Evolutionary conservation across 768 basidiomycete genomes (phyloP), one percentile per base, ranked within the genome.

Genomic region (Xerocomus potaroensis): DNA sequence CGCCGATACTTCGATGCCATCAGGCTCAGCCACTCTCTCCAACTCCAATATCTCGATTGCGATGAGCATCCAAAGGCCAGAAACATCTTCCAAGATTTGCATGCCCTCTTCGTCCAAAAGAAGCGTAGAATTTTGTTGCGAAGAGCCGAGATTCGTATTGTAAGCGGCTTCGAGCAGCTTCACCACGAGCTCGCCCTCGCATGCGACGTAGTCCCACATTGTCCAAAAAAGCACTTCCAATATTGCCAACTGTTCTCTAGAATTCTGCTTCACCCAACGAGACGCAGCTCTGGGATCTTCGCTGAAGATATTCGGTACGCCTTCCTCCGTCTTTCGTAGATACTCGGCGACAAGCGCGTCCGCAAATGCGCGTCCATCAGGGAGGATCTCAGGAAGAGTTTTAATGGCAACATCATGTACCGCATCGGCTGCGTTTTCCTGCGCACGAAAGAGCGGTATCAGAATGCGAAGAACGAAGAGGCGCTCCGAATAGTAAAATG

Each of bases 151-250:
- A 34, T 78, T 72, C 0, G 82, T 81, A 26, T 65, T 64, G 59
- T 84, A 85, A 6, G 83, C 82, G 1, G 80, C 73, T 48, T 83
- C 74, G 62, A 82, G 80, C 30, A 92, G 75, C 44, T 70, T 69
- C 54, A 75, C 72, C 23, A 90, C 82, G 46, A 86, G 59, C 4
- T 76, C 68, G 2, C 84, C 87, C 30, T 72, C 76, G 55, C 87
- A 84, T 0, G 83, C 66, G 10, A 79, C 77, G 47, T 80, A 83
- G 11, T 78, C 81, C 82, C 86, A 94, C 78, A 92, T 84, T 5
- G 82, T 76, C 80, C 89, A 90, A 66, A 96, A 97, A 36, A 96
- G 72, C 27, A 94, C 79, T 54, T 96, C 91, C 40, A 96, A 69
- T 34, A 92, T 61, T 10, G 83, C 81, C 33, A 91, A 69, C 62